A percentile compares a stretch with the other conserved stretches of the same genome.
These are phyloP conservation scores for Cymbopogon citratus DNA, from an alignment of 176 grass and related monocot species.

Conservation along the genomic window DNA sequence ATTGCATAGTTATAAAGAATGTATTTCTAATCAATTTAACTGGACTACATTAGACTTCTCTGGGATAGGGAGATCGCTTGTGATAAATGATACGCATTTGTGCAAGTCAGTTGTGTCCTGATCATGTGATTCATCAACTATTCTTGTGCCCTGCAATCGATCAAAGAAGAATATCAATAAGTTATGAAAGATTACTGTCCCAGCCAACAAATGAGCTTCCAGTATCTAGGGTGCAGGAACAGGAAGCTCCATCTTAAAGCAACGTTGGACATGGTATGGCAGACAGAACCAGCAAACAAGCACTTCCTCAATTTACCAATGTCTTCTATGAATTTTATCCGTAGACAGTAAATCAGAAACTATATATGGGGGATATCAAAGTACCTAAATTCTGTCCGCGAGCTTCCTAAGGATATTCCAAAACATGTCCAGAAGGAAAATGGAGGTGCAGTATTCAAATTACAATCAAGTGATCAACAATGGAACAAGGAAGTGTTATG, in stretches of 20 bases:
- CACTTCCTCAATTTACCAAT: neutral
- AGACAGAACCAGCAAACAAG: too few species aligned
- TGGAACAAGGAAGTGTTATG: neutral
- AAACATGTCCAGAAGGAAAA: neutral
- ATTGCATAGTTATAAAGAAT: neutral
- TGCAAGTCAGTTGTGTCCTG: conserved; percentile 96
- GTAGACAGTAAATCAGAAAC: neutral
- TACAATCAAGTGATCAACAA: neutral
- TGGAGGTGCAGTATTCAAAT: neutral
- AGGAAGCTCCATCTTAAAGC: neutral
- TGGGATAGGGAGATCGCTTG: conserved; percentile 9
- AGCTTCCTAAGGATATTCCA: neutral
- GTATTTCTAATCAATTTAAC: neutral
- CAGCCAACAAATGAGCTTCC: too few species aligned
- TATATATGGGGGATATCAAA: neutral
- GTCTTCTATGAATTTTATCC: neutral
- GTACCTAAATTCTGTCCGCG: neutral
- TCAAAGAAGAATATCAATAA: conserved; percentile 21
- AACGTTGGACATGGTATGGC: too few species aligned
- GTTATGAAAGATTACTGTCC: neutral
- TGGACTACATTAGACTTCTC: conserved; percentile 59
- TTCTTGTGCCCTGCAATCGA: conserved; percentile 49
- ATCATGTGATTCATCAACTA: conserved; percentile 93
- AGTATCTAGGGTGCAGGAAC: neutral
- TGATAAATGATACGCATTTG: conserved; percentile 74